Percentiles rank a stretch among this genome's conserved stretches.
Evolutionary conservation across 345 rosid species (phyloP).

Genomic region (Dovyalis caffra): DNA sequence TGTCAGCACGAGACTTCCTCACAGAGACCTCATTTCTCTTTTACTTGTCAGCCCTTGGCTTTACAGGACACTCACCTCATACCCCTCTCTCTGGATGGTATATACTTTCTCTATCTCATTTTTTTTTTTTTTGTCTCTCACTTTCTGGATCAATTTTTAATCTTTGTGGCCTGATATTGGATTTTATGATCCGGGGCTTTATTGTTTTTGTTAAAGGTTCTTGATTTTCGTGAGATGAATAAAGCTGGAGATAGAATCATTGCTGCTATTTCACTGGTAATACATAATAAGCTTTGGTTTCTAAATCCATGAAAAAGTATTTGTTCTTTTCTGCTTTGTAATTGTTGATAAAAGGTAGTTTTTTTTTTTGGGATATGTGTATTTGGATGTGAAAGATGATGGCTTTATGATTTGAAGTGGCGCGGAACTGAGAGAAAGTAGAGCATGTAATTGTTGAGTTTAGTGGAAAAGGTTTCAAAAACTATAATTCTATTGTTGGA

Average conservation of each 20-base stretch:
- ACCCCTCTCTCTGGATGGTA: constrained; percentile 75
- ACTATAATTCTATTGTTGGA: too few relatives aligned
- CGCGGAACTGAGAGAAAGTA: too few relatives aligned
- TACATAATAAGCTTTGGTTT: not conserved
- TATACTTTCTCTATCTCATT: too few relatives aligned
- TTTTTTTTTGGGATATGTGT: too few relatives aligned
- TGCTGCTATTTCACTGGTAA: constrained; percentile 76
- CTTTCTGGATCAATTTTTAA: not conserved
- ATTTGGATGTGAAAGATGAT: too few relatives aligned
- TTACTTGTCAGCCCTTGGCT: constrained; percentile 74
- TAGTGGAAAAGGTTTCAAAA: too few relatives aligned
- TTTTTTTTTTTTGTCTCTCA: not conserved
- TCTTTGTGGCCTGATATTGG: not conserved
- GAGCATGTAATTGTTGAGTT: too few relatives aligned
- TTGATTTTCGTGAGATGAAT: constrained; percentile 76
- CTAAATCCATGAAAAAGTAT: too few relatives aligned
- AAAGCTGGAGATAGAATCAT: constrained; percentile 70
- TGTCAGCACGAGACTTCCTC: constrained; percentile 64
- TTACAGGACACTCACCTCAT: constrained; percentile 55
- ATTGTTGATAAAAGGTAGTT: too few relatives aligned
- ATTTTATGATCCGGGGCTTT: constrained; percentile 26
- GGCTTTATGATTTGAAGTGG: too few relatives aligned
- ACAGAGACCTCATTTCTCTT: constrained; percentile 64
- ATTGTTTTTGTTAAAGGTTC: constrained; percentile 46
- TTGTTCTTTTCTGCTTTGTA: too few relatives aligned